Conservation (phyloP, 495 filamentous ascomycete species). For the Penicillium desertorum region DNA sequence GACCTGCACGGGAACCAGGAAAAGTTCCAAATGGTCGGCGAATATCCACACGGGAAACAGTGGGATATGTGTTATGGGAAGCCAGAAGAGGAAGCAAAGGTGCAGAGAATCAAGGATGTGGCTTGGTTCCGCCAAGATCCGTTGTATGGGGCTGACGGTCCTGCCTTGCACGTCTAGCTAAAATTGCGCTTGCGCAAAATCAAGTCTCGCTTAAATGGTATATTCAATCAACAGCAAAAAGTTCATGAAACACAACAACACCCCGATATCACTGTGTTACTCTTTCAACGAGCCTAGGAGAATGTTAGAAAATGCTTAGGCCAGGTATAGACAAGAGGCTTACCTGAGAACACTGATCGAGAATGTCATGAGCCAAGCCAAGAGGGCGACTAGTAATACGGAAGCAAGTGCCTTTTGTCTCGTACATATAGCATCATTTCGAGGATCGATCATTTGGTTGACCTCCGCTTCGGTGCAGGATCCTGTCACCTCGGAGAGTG, state of each 20-base stretch:
- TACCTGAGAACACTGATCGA: constrained; percentile 82
- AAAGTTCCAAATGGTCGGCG: constrained; percentile 65
- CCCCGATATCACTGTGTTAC: constrained; percentile 46
- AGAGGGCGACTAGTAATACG: constrained; percentile 76
- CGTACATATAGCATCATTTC: constrained; percentile 56
- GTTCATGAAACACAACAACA: background rate
- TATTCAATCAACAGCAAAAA: constrained; percentile 7
- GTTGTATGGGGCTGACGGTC: constrained; percentile 58
- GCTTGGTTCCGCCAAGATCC: constrained; percentile 61
- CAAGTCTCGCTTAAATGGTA: constrained; percentile 1
- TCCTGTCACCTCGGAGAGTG: constrained; percentile 69
- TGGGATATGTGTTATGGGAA: constrained; percentile 74
- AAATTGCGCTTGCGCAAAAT: background rate
- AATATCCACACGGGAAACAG: constrained; percentile 55
- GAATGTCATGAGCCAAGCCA: constrained; percentile 90
- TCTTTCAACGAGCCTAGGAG: constrained; percentile 64
- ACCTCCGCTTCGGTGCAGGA: constrained; percentile 51
- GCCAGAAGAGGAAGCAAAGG: constrained; percentile 50
- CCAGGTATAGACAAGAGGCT: constrained; percentile 5
- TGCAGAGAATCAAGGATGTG: constrained; percentile 45
- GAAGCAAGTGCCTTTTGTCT: constrained; percentile 76
- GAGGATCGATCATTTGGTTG: constrained; percentile 39
- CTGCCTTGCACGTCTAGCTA: constrained; percentile 41
- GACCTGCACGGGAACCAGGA: constrained; percentile 45
- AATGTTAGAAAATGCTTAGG: constrained; percentile 18